These are phyloP conservation scores for Elsinoe fawcettii DNA, from an alignment of 2,329 filamentous ascomycete species.

Conservation along the genomic window DNA sequence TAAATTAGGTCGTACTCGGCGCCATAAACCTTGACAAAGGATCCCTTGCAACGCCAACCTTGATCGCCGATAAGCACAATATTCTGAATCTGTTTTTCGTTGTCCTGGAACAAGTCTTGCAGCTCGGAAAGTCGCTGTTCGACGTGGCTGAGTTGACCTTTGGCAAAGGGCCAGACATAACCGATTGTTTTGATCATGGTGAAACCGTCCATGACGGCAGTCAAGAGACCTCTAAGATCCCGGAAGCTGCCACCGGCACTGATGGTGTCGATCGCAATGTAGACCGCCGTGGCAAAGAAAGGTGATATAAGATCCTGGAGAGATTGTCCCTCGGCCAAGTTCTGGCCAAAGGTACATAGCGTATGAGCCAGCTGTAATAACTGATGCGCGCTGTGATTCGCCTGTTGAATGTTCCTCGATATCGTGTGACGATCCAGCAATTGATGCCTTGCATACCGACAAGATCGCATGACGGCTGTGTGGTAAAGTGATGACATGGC, in stretches of 20 bases:
- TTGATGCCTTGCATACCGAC: constrained; percentile 49
- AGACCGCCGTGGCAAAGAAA: constrained; percentile 54
- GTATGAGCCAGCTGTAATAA: constrained; percentile 44
- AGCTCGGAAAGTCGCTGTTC: not conserved
- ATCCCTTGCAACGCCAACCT: constrained; percentile 23
- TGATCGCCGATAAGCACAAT: constrained; percentile 24
- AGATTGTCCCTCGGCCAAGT: constrained; percentile 10
- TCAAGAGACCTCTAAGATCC: constrained; percentile 46
- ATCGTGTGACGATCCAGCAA: constrained; percentile 37
- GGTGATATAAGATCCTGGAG: constrained; percentile 31
- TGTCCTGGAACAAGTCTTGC: not conserved
- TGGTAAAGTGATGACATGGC: constrained; percentile 62
- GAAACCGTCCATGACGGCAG: constrained; percentile 36
- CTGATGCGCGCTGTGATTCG: constrained; percentile 46
- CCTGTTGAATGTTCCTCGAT: constrained; percentile 41
- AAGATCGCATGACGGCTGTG: constrained; percentile 55
- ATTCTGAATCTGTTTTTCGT: constrained; percentile 15
- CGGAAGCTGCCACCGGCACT: constrained; percentile 51
- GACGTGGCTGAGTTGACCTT: not conserved
- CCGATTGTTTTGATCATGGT: constrained; percentile 14
- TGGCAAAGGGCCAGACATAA: constrained; percentile 3
- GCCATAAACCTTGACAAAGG: constrained; percentile 25
- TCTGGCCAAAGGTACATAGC: constrained; percentile 28
- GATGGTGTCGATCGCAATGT: constrained; percentile 59
- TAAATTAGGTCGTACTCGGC: constrained; percentile 30